These are phyloP conservation scores for Amphicarpaea edgeworthii DNA, from an alignment of 306 rosid species.

Conservation along the genomic window DNA sequence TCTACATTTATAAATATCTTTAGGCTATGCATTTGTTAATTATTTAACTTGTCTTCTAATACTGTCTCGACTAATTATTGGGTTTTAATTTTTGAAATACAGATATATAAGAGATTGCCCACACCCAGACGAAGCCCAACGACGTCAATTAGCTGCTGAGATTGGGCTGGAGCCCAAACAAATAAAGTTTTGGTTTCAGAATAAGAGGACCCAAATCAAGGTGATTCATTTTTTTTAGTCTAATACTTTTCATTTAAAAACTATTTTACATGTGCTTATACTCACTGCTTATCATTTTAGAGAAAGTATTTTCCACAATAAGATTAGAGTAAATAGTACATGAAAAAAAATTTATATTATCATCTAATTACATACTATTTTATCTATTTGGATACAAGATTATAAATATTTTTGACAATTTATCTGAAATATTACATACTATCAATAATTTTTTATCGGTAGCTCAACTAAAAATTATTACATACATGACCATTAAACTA, in stretches of 20 bases:
- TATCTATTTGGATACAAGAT: too few species aligned
- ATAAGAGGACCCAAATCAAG: conserved; percentile 84
- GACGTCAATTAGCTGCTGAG: conserved; percentile 57
- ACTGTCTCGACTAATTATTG: background rate
- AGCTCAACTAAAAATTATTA: too few species aligned
- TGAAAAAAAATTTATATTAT: too few species aligned
- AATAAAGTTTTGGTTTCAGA: conserved; percentile 87
- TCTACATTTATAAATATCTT: too few species aligned
- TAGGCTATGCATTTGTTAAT: background rate
- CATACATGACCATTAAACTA: background rate
- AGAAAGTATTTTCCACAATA: background rate
- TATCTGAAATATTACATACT: too few species aligned
- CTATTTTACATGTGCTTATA: background rate
- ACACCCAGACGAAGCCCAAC: conserved; percentile 70
- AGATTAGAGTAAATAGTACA: background rate
- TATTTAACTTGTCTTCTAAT: background rate
- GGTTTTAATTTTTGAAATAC: background rate
- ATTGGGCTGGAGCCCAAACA: conserved; percentile 69
- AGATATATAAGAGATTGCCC: conserved; percentile 63
- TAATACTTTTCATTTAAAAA: background rate
- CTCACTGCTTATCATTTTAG: background rate
- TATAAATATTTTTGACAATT: too few species aligned
- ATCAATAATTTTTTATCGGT: too few species aligned
- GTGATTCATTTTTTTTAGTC: conserved; percentile 39
- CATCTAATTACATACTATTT: too few species aligned